Evolutionary conservation across 1,284 basidiomycete genomes (phyloP).

Genomic region (Athelia psychrophila): DNA sequence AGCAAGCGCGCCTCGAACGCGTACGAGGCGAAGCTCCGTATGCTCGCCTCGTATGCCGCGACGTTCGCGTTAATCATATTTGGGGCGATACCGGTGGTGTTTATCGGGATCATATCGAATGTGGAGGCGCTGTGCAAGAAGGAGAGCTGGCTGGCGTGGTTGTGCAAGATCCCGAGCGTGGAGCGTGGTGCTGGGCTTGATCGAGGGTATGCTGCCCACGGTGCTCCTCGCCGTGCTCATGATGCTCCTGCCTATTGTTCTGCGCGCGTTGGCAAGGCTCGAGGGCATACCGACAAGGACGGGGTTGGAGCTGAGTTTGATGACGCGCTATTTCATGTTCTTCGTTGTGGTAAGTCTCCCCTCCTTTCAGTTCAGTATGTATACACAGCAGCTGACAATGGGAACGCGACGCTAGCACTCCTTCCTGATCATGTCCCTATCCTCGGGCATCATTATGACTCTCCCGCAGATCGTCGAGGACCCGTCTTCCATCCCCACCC

Average conservation of each 20-base stretch:
- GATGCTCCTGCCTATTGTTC: slow-evolving; percentile 86
- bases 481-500: slow-evolving; percentile 58
- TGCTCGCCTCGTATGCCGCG: slow-evolving; percentile 54
- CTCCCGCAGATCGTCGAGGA: slow-evolving; percentile 60
- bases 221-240: slow-evolving; percentile 86
- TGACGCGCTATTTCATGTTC: slow-evolving; percentile 92
- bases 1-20: slow-evolving; percentile 63
- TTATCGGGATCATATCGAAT: slow-evolving; percentile 87
- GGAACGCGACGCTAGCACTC: slow-evolving; percentile 55
- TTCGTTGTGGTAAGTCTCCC: slow-evolving; percentile 76
- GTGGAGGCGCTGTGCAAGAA: slow-evolving; percentile 66
- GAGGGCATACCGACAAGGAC: slow-evolving; percentile 82
- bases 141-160: slow-evolving; percentile 79
- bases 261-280: slow-evolving; percentile 72
- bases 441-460: slow-evolving; percentile 77
- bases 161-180: slow-evolving; percentile 62
- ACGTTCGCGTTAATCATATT: slow-evolving; percentile 68
- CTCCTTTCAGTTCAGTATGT: not conserved
- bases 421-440: slow-evolving; percentile 84
- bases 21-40: slow-evolving; percentile 76
- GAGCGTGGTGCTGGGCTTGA: slow-evolving; percentile 69
- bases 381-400: not conserved
- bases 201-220: slow-evolving; percentile 88
- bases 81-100: slow-evolving; percentile 49
- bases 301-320: slow-evolving; percentile 85